A percentile compares a stretch with the other conserved stretches of the same genome.
Evolutionary conservation across 148 eudicot species (phyloP).

Genomic region (Euryodendron excelsum): DNA sequence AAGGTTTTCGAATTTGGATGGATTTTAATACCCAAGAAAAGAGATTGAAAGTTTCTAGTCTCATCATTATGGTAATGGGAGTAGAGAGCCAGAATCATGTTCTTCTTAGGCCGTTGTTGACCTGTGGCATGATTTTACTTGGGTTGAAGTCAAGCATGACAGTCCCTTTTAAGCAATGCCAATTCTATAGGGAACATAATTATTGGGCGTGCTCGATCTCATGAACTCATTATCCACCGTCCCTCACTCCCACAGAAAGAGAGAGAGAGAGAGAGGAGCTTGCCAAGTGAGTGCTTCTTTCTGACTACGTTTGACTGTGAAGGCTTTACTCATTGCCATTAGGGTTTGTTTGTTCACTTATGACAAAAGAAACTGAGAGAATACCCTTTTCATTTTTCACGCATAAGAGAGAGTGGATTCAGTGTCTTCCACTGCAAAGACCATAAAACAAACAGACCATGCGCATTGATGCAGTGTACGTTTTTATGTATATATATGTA

Average conservation of each 20-base stretch:
- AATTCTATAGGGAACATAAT: conserved; percentile 44
- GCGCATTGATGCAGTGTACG: conserved; percentile 5
- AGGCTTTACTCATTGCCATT: not conserved
- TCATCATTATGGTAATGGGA: conserved; percentile 14
- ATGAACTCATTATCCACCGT: conserved; percentile 13
- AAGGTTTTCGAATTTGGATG: not conserved
- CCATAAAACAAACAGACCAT: conserved; percentile 11
- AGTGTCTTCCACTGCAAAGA: not conserved
- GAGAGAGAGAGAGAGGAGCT: not conserved
- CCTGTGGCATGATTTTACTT: conserved; percentile 36
- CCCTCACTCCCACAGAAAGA: not conserved
- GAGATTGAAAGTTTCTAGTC: not conserved
- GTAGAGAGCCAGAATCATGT: conserved; percentile 2
- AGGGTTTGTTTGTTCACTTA: not conserved
- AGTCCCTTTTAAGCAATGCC: conserved; percentile 55
- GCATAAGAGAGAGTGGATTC: not conserved
- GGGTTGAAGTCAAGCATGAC: conserved; percentile 53
- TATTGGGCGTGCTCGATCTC: conserved; percentile 65
- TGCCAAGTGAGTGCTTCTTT: not conserved
- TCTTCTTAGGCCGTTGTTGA: conserved; percentile 7
- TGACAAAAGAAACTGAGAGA: not conserved
- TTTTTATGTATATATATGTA: not conserved
- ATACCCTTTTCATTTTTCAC: not conserved
- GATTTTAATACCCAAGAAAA: not conserved
- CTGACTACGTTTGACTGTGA: no score